Evolutionary conservation across 129 eudicot species (phyloP), one percentile per base, ranked within the genome.

Genomic region (Cynara cardunculus): DNA sequence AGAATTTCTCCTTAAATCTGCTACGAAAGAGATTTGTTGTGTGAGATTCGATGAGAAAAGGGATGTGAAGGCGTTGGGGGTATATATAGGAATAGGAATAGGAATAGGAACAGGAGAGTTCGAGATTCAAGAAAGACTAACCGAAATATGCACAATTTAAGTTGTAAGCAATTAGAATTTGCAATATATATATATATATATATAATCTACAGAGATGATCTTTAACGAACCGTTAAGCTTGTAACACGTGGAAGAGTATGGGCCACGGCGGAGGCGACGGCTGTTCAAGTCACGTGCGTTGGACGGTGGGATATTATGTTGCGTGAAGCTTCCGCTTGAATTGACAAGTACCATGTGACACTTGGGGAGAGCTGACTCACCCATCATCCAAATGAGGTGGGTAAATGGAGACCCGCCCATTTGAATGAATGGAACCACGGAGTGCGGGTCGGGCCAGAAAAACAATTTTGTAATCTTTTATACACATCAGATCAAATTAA

Each of bases 281-380:
- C 71, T 73, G 85, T 4, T 35, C 77, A 83, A 53, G 10, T 61
- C 87, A 91, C 86, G 91, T 87, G 93, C 67, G 28, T 1, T 71
- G 91, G 96, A 82, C 93, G 93, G 96, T 85, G 79, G 11, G 86
- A 81, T 77, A n/a, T 78, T 61, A 35, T 32, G 62, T 32, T 46
- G 46, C 81, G 85, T 81, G 84, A 84, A 67, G 64, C 74, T 46
- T 80, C 79, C 56, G 27, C 10, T 80, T 18, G 9, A 1, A 22
- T 64, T 4, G 25, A 34, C 61, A 53, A 49, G 62, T 1, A 35
- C 25, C 25, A 27, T 64, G 71, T 28, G 16, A 44, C 61, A 78
- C 84, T 72, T 77, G 86, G 79, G 18, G 25, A 28, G 25, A 18
- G 6, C 12, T 13, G 80, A 28, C 28, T 19, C 11, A 62, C 25